These are phyloP conservation scores for Lepiota subincarnata DNA, from an alignment of 768 basidiomycete species.

Conservation along the genomic window DNA sequence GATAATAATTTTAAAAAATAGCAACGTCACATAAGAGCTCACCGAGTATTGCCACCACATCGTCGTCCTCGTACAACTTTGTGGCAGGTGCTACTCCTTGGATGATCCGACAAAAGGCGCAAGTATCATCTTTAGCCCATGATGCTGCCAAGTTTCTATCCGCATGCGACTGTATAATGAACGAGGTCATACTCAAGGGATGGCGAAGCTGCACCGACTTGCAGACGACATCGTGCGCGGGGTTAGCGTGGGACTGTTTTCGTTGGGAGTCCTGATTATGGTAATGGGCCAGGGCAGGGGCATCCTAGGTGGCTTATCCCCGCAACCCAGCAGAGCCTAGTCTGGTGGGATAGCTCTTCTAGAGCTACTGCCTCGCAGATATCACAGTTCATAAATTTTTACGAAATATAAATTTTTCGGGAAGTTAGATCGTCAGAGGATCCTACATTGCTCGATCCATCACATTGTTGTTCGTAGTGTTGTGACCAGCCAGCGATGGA, in stretches of 20 bases:
- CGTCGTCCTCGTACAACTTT: slow-evolving; percentile 57
- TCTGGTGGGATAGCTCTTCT: too few species aligned
- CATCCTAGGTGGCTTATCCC: background rate
- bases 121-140: slow-evolving; percentile 49
- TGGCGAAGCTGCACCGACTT: background rate
- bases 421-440: too few species aligned
- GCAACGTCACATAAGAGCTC: slow-evolving; percentile 6
- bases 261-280: too few species aligned
- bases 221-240: too few species aligned
- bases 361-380: too few species aligned
- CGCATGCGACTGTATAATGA: slow-evolving; percentile 63
- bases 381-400: too few species aligned
- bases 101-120: slow-evolving; percentile 68
- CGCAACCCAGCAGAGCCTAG: slow-evolving; percentile 19
- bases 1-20: background rate
- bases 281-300: too few species aligned
- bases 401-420: too few species aligned
- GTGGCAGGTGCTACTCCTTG: slow-evolving; percentile 40
- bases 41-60: slow-evolving; percentile 66
- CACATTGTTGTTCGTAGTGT: too few species aligned
- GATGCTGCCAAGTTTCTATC: slow-evolving; percentile 38
- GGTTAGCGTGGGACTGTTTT: too few species aligned
- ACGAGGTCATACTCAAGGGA: slow-evolving; percentile 59
- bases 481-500: too few species aligned
- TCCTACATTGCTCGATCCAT: too few species aligned